These are phyloP conservation scores for Penicillium paxilli DNA, from an alignment of 495 filamentous ascomycete species.

Conservation along the genomic window DNA sequence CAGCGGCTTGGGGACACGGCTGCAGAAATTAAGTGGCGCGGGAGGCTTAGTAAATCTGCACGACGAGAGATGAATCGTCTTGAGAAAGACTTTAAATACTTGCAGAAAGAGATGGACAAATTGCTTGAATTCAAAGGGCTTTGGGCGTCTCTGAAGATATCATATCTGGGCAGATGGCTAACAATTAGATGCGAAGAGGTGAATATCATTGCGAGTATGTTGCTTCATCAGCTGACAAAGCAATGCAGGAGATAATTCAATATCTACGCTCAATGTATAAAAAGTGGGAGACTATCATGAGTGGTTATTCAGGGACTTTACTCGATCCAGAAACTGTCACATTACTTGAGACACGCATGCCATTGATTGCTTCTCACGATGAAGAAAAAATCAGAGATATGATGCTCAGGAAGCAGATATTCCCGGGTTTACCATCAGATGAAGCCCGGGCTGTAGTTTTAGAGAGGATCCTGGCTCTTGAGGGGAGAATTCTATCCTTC, in stretches of 20 bases:
- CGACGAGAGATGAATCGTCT: not conserved
- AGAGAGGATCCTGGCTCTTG: not conserved
- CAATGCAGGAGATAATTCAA: not conserved
- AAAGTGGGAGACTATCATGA: not conserved
- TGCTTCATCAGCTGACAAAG: not conserved
- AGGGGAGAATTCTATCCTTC: not conserved
- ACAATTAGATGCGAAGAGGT: not conserved
- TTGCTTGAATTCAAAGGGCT: not conserved
- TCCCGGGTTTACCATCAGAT: not conserved
- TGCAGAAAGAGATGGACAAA: not conserved
- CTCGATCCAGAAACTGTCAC: not conserved
- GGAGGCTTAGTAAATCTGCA: conserved; percentile 6
- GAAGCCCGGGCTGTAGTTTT: not conserved
- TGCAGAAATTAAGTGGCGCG: conserved; percentile 5
- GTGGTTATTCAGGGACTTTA: not conserved
- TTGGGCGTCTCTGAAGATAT: not conserved
- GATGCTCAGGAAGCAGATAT: not conserved
- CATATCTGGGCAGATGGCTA: not conserved
- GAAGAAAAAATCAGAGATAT: not conserved
- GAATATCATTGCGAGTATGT: not conserved
- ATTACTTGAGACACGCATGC: not conserved
- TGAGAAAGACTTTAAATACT: not conserved
- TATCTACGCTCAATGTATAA: not conserved
- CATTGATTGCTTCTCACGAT: not conserved
- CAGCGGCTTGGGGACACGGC: conserved; percentile 8